A percentile compares a stretch with the other conserved stretches of the same genome.
Conservation (phyloP, 331 rosid genomes). For the Erythrophleum ivorense region DNA sequence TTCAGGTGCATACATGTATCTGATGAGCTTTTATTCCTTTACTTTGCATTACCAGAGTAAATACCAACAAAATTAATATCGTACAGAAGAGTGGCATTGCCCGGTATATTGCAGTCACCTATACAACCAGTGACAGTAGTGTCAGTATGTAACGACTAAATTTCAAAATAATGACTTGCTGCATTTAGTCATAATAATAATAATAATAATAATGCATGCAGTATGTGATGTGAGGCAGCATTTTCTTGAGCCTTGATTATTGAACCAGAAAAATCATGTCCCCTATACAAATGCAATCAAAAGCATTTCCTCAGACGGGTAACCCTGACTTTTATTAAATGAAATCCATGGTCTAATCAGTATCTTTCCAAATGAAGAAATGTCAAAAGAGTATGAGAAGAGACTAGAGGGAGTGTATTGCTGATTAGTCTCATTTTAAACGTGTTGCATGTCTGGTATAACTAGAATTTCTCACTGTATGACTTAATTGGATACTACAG, state of each 20-base stretch:
- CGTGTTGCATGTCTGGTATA: not conserved
- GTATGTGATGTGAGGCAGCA: constrained; percentile 23
- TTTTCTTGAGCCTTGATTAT: constrained; percentile 6
- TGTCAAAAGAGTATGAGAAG: not conserved
- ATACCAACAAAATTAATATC: constrained; percentile 75
- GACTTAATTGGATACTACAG: constrained; percentile 9
- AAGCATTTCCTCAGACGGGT: constrained; percentile 4
- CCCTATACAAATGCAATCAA: constrained; percentile 19
- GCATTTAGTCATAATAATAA: constrained; percentile 9
- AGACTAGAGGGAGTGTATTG: not conserved
- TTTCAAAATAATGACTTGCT: not conserved
- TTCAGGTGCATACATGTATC: constrained; percentile 38
- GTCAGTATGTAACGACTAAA: constrained; percentile 41
- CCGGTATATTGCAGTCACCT: constrained; percentile 99
- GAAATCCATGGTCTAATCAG: not conserved
- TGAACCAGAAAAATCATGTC: constrained; percentile 16
- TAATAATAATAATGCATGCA: constrained; percentile 2
- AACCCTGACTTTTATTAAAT: not conserved
- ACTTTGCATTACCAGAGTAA: constrained; percentile 82
- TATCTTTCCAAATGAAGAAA: not conserved
- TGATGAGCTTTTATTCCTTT: constrained; percentile 44
- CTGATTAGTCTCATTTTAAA: constrained; percentile 1
- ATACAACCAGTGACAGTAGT: constrained; percentile 36
- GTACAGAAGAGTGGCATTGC: constrained; percentile 87
- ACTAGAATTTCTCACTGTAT: constrained; percentile 13